Conservation (phyloP, 805 yeast species). For the Blastobotrys americana region DNA sequence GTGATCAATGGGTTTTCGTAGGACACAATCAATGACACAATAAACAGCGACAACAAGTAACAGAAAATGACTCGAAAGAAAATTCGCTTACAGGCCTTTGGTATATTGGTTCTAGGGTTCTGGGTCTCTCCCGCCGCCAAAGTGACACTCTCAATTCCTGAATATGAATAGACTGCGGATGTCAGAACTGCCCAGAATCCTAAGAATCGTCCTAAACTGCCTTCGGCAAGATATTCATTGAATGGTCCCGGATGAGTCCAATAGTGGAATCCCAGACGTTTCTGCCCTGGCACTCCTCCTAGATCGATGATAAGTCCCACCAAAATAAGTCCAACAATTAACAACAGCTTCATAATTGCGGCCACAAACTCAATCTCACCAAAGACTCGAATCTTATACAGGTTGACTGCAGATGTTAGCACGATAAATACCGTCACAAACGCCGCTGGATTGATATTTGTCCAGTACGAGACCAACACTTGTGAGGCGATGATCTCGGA, state of each 20-base stretch:
- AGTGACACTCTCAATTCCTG: conserved; percentile 65
- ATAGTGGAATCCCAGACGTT: conserved; percentile 62
- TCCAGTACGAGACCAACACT: conserved; percentile 49
- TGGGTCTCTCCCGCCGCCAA: conserved; percentile 69
- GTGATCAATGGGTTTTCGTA: conserved; percentile 47
- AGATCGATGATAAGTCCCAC: conserved; percentile 52
- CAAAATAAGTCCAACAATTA: conserved; percentile 60
- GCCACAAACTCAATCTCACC: conserved; percentile 48
- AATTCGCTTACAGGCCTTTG: conserved; percentile 63
- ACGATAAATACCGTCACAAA: conserved; percentile 46
- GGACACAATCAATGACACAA: conserved; percentile 64
- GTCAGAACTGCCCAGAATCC: conserved; percentile 57
- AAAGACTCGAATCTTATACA: conserved; percentile 41
- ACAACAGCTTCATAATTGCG: conserved; percentile 55
- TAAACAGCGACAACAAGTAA: conserved; percentile 52
- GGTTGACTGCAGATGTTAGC: conserved; percentile 37
- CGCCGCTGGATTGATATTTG: conserved; percentile 39
- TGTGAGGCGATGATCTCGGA: conserved; percentile 60
- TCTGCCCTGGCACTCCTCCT: conserved; percentile 75
- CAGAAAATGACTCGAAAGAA: conserved; percentile 62
- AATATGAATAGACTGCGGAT: conserved; percentile 60
- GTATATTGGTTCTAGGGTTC: conserved; percentile 60
- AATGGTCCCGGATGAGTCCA: conserved; percentile 69
- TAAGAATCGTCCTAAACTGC: conserved; percentile 48
- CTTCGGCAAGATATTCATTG: conserved; percentile 36